Base-by-base conservation (phyloP, 78 protist genomes). In the Dictyostelium capitatum region DNA sequence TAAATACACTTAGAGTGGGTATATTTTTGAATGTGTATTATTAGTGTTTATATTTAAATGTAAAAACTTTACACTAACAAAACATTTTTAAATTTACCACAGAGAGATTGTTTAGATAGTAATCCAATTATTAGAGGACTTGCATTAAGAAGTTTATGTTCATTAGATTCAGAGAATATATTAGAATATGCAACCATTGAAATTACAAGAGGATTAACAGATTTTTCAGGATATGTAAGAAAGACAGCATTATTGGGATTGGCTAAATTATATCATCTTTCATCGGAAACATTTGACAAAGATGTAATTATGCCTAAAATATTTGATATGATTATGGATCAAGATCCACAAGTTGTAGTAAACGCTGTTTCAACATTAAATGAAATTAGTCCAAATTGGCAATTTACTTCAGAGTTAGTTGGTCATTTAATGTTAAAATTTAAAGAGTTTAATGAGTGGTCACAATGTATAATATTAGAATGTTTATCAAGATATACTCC, bases 41-140 rank as follows among this genome's bases (percentile, higher is more conserved):
- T 25, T 41, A 8, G 7, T 51, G 10, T 6, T 51, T 11, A 0
- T 51, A 51, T 14, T 8, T 51, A 14, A 51, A 8, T 14, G 14
- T 51, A 51, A 1, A 57, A 57, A 19, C 12, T 6, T 57, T 19
- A 20, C 12, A 15, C 11, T 15, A 57, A 20, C 19, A 57, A 57
- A 57, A 15, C 12, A 57, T 57, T 14, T 54, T 19, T 72, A 50
- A 67, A 10, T 6, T 2, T n/a, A 28, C 30, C 4, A 8, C 96
- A 95, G 80, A 82, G 92, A 69, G 99, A 98, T 62, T 97, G 95
- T 79, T 8, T 43, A 20, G 99, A 98, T 65, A 77, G 89, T 8
- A 96, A 95, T 56, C 99, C 99, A 32, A 83, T 98, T 75, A 95
- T 98, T n/a, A 97, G 99, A 4, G 99, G 99, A 2, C 81, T 99